These are phyloP conservation scores for Nannochloropsis salina DNA, from an alignment of 108 stramenopile species.

Conservation along the genomic window DNA sequence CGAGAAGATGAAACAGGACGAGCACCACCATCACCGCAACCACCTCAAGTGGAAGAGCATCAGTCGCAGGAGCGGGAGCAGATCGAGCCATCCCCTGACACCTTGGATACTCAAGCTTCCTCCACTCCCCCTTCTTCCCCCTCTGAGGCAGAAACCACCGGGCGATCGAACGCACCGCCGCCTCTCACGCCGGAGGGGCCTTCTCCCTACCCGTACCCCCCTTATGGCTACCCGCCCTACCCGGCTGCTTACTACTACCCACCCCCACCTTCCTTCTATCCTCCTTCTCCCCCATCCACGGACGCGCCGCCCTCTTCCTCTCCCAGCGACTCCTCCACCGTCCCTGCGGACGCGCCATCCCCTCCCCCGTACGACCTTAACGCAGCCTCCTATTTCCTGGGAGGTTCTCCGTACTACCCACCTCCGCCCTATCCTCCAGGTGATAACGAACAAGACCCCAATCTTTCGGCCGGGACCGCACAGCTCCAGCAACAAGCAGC, in stretches of 20 bases:
- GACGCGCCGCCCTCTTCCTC: neutral
- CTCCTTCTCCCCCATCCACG: neutral
- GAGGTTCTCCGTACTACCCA: neutral
- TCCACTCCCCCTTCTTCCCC: too few species aligned
- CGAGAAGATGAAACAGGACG: neutral
- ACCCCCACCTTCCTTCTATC: neutral
- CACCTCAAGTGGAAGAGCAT: too few species aligned
- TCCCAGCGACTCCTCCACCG: neutral
- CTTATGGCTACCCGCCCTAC: neutral
- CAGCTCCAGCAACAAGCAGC: neutral
- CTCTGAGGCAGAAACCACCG: too few species aligned
- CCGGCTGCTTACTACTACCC: neutral
- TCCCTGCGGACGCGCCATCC: neutral
- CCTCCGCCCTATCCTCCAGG: neutral
- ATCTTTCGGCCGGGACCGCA: too few species aligned
- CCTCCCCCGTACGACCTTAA: neutral
- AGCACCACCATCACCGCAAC: neutral
- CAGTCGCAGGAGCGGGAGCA: too few species aligned
- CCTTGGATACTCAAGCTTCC: too few species aligned
- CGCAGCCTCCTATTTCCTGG: neutral
- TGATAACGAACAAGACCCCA: too few species aligned
- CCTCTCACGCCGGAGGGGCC: too few species aligned
- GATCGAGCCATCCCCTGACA: too few species aligned
- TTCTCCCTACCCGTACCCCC: neutral
- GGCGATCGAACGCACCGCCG: too few species aligned